Conservation (phyloP, 345 rosid genomes). For the Ceriops decandra region DNA sequence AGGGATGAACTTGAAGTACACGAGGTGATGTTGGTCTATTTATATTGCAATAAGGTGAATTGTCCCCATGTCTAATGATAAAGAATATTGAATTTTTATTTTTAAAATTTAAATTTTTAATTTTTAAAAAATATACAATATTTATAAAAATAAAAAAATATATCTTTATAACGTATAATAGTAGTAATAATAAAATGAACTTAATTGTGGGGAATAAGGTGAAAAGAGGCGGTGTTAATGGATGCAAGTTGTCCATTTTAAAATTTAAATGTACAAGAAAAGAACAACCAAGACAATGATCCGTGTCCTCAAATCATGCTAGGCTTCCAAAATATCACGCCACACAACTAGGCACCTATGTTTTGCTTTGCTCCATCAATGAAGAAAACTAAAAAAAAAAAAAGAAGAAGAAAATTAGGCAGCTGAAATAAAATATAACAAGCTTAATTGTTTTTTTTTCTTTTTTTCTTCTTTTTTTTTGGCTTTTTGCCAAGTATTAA, state of each 20-base stretch:
- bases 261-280: neutral
- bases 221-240: neutral
- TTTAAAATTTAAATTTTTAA: neutral
- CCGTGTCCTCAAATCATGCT: constrained; percentile 18
- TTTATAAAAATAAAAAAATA: too few relatives aligned
- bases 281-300: neutral
- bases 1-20: neutral
- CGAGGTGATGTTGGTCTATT: neutral
- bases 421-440: too few relatives aligned
- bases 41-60: neutral
- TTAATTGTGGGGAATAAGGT: too few relatives aligned
- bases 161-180: neutral
- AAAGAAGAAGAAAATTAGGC: too few relatives aligned
- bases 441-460: too few relatives aligned
- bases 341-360: neutral
- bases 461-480: too few relatives aligned
- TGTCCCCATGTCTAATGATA: too few relatives aligned
- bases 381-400: too few relatives aligned
- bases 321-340: neutral
- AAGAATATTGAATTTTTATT: neutral
- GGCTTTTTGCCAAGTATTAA: too few relatives aligned
- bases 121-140: neutral
- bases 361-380: too few relatives aligned
- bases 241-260: constrained; percentile 16
- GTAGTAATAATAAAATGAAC: neutral